A percentile compares a stretch with the other conserved stretches of the same genome.
These are phyloP conservation scores for Arthrobotrys musiformis DNA, from an alignment of 2,329 filamentous ascomycete species.

Conservation along the genomic window DNA sequence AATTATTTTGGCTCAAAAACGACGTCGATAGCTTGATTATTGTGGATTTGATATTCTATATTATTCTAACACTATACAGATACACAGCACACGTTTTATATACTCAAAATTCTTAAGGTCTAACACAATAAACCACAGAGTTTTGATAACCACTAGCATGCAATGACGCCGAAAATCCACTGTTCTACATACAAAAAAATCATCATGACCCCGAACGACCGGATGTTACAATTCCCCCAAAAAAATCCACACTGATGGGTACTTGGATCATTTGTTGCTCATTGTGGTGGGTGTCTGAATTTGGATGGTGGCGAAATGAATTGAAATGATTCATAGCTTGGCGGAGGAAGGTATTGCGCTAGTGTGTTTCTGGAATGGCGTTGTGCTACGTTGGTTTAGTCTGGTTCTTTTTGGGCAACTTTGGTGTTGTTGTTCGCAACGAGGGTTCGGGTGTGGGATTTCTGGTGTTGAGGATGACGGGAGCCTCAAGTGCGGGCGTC, in stretches of 20 bases:
- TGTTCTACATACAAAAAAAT: neutral
- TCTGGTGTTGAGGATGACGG: neutral
- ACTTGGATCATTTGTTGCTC: neutral
- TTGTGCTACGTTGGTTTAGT: conserved; percentile 17
- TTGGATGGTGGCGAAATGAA: conserved; percentile 45
- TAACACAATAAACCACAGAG: no score
- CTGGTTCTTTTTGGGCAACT: neutral
- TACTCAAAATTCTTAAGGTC: no score
- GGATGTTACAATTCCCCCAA: neutral
- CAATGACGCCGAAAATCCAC: conserved; percentile 8
- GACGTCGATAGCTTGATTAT: no score
- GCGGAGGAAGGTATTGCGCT: neutral
- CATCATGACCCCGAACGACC: neutral
- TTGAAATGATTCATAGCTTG: conserved; percentile 55
- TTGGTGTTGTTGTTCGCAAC: neutral
- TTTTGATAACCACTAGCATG: no score
- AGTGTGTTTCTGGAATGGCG: neutral
- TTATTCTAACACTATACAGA: neutral
- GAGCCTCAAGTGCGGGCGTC: no score
- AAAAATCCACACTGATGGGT: neutral
- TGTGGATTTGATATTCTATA: neutral
- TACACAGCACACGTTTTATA: conserved; percentile 8
- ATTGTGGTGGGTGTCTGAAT: conserved; percentile 20
- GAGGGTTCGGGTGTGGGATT: neutral
- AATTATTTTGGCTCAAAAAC: no score